These are phyloP conservation scores for Rosa rugosa DNA, from an alignment of 306 rosid genomes.

Conservation along the genomic window DNA sequence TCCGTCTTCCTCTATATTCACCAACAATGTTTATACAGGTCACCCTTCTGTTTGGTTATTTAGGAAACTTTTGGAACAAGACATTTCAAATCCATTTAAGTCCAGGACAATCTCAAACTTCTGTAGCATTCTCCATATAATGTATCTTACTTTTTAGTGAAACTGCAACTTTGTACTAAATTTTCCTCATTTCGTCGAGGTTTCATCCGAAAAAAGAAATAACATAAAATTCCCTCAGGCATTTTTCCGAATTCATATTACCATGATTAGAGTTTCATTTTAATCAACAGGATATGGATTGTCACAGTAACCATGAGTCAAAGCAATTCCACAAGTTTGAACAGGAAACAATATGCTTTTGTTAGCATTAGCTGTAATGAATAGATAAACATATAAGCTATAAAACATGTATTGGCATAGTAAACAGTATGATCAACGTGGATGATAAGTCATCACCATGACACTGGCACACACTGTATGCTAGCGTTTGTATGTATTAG, in stretches of 20 bases:
- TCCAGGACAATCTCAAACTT: not conserved
- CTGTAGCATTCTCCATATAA: not conserved
- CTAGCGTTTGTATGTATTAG: not conserved
- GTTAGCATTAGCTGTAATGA: not conserved
- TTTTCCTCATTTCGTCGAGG: not conserved
- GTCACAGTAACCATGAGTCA: not conserved
- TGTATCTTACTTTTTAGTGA: not conserved
- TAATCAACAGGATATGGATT: not conserved
- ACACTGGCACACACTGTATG: not conserved
- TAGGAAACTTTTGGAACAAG: not conserved
- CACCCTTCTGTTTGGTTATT: not conserved
- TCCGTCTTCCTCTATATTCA: not conserved
- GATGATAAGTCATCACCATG: constrained; percentile 13
- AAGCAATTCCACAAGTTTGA: constrained; percentile 1
- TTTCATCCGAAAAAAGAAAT: too few relatives aligned
- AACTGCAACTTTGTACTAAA: not conserved
- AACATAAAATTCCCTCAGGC: too few relatives aligned
- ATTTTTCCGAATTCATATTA: not conserved
- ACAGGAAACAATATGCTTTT: constrained; percentile 6
- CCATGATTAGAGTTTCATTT: not conserved
- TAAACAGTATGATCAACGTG: constrained; percentile 10
- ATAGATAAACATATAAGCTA: not conserved
- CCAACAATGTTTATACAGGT: not conserved
- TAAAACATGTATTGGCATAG: not conserved
- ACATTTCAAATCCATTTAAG: not conserved